These are phyloP conservation scores for Cercophora sp. DNA, from an alignment of 495 filamentous ascomycete genomes.

Conservation along the genomic window DNA sequence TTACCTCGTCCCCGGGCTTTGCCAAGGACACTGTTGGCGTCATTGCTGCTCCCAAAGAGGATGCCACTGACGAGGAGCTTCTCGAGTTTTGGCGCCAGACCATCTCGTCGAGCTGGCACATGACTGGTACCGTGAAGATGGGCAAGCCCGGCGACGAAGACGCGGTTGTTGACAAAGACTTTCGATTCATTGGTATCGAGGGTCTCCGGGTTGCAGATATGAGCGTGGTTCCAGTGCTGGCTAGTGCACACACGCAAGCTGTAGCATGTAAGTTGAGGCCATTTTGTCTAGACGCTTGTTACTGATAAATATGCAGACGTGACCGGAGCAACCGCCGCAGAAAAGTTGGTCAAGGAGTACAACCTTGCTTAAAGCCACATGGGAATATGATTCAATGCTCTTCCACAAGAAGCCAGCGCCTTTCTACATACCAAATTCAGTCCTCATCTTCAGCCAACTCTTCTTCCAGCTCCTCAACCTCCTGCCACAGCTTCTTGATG, in stretches of 20 bases:
- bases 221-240: slow-evolving; percentile 59
- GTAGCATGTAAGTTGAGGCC: slow-evolving; percentile 24
- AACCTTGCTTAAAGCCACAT: slow-evolving; percentile 2
- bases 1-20: slow-evolving; percentile 41
- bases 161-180: slow-evolving; percentile 53
- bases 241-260: slow-evolving; percentile 32
- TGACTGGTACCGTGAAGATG: slow-evolving; percentile 62
- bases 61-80: slow-evolving; percentile 51
- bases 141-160: slow-evolving; percentile 43
- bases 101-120: slow-evolving; percentile 47
- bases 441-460: slow-evolving; percentile 7
- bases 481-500: slow-evolving; percentile 26
- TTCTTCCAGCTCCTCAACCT: slow-evolving; percentile 12
- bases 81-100: slow-evolving; percentile 44
- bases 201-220: slow-evolving; percentile 60
- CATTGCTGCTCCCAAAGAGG: slow-evolving; percentile 38
- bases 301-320: slow-evolving; percentile 13
- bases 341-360: slow-evolving; percentile 45
- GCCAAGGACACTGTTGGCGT: slow-evolving; percentile 42
- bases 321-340: slow-evolving; percentile 37
- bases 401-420: too few relatives aligned
- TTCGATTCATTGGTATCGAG: slow-evolving; percentile 53
- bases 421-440: too few relatives aligned
- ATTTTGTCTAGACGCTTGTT: neutral
- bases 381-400: neutral